phyloP scores from a whole-genome alignment of 345 rosid genomes.

The Viola odorata region DNA sequence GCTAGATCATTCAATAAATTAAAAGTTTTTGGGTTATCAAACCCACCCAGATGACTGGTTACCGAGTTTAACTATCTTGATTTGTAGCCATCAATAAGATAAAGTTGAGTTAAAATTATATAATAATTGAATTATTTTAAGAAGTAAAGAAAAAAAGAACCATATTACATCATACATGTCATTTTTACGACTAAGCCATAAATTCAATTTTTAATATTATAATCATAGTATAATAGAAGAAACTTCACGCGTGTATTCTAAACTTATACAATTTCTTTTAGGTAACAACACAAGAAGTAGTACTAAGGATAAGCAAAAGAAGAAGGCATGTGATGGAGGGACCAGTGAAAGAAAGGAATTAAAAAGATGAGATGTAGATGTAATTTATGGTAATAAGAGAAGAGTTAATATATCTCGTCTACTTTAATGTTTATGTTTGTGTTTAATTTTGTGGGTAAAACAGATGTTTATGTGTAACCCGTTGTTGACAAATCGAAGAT shows the following conservation, averaged over 20 bases:
- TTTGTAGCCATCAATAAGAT: no score
- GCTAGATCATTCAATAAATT: no score
- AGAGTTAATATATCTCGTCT: background rate
- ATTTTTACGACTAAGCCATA: background rate
- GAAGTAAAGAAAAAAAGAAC: background rate
- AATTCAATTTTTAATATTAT: no score
- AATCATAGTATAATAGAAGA: no score
- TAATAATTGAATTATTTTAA: no score
- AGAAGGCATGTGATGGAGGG: slow-evolving; percentile 26
- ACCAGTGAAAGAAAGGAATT: slow-evolving; percentile 6
- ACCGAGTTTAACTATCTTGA: no score
- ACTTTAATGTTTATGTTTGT: background rate
- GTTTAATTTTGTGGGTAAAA: no score
- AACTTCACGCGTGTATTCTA: background rate
- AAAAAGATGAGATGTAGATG: slow-evolving; percentile 1
- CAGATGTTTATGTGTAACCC: no score
- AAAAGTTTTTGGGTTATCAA: no score
- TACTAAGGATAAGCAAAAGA: background rate
- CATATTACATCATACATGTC: background rate
- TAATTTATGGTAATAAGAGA: background rate
- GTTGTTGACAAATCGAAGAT: background rate
- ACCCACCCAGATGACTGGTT: no score
- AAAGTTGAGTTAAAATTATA: no score
- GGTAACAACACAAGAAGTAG: background rate
- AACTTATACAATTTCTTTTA: background rate